Evolutionary conservation across 441 rosid species (phyloP).

Genomic region (Pelargonium australe): DNA sequence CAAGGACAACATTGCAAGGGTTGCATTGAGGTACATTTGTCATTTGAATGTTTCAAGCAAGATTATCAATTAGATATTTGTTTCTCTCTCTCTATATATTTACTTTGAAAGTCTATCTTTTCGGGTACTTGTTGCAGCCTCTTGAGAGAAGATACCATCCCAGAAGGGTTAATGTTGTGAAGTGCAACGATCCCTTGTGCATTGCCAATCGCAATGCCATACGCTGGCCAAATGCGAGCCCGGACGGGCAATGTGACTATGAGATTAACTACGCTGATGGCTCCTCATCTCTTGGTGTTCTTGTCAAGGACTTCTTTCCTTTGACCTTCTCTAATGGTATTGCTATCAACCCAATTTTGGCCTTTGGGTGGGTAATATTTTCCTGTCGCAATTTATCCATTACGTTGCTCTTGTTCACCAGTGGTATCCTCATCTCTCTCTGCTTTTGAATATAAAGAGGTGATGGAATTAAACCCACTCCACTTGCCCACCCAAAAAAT

Average conservation of each 20-base stretch:
- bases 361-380: constrained; percentile 59
- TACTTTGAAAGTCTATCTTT: neutral
- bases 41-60: neutral
- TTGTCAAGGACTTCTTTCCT: constrained; percentile 41
- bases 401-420: neutral
- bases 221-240: constrained; percentile 31
- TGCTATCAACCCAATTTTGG: constrained; percentile 32
- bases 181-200: constrained; percentile 42
- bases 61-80: neutral
- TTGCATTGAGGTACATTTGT: constrained; percentile 41
- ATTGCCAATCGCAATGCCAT: neutral
- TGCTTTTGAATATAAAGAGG: neutral
- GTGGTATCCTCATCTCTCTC: neutral
- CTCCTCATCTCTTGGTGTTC: constrained; percentile 45
- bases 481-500: neutral
- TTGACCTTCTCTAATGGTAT: constrained; percentile 49
- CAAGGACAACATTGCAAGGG: constrained; percentile 37
- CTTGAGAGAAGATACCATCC: constrained; percentile 45
- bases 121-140: constrained; percentile 32
- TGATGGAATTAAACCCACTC: neutral
- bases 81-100: neutral
- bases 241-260: constrained; percentile 50
- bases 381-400: neutral
- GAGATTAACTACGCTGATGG: constrained; percentile 49
- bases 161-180: constrained; percentile 29